A percentile compares a stretch with the other conserved stretches of the same genome.
phyloP scores from a whole-genome alignment of 306 rosid genomes.

The Cucumis melo region DNA sequence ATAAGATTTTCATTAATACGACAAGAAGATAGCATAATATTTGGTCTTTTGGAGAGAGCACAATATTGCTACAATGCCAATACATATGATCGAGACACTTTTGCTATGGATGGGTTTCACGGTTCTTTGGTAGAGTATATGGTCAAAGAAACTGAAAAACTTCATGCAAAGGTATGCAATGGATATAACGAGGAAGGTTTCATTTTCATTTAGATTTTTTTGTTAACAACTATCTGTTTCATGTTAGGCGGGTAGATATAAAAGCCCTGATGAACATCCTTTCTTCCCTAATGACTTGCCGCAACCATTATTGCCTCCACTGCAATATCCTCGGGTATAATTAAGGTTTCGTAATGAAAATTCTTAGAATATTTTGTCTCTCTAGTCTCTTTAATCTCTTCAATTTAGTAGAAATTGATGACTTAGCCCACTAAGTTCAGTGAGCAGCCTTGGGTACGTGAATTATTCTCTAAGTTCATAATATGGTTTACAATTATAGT shows the following conservation, averaged over 20 bases:
- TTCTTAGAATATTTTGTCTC: not conserved
- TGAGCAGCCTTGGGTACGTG: no score
- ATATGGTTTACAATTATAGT: not conserved
- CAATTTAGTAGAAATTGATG: not conserved
- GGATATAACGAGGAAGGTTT: not conserved
- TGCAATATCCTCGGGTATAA: conserved; percentile 73
- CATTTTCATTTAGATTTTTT: conserved; percentile 1
- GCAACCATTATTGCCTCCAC: conserved; percentile 62
- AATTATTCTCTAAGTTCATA: no score
- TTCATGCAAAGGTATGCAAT: conserved; percentile 61
- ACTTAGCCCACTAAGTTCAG: not conserved
- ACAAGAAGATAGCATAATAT: conserved; percentile 91
- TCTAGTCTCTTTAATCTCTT: not conserved
- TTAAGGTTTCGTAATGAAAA: not conserved
- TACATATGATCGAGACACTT: conserved; percentile 52
- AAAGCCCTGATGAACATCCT: conserved; percentile 93
- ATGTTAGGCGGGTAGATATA: conserved; percentile 71
- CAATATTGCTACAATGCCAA: conserved; percentile 57
- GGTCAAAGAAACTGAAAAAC: conserved; percentile 74
- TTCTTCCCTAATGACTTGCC: conserved; percentile 68
- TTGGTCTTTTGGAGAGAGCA: conserved; percentile 69
- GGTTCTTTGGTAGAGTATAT: conserved; percentile 78
- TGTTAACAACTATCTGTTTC: conserved; percentile 10
- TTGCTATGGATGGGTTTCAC: conserved; percentile 55
- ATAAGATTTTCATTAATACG: conserved; percentile 58